Evolutionary conservation across 225 moss, liverwort and hornwort genomes (phyloP).

Genomic region (Climacium dendroides): DNA sequence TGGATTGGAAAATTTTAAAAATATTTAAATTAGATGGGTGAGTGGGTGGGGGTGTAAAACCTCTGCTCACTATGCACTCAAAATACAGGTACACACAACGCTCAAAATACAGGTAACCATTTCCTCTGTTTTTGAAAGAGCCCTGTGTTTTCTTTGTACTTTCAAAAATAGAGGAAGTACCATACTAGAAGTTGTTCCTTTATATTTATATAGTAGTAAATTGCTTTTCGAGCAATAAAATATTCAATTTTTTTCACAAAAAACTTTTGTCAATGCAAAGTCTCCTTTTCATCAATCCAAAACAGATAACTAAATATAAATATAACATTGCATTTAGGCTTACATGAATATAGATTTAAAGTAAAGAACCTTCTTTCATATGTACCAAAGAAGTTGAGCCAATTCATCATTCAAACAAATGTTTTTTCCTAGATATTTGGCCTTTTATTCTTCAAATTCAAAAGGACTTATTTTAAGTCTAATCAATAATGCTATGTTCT

Average conservation of each 20-base stretch:
- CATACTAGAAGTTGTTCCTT: fast-evolving
- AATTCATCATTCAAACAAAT: too few relatives aligned
- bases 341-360: neutral
- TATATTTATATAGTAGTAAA: fast-evolving
- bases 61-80: too few relatives aligned
- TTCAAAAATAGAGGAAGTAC: too few relatives aligned
- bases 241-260: neutral
- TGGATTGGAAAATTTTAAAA: too few relatives aligned
- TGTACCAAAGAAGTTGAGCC: neutral
- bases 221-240: fast-evolving
- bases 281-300: neutral
- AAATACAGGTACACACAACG: too few relatives aligned
- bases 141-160: too few relatives aligned
- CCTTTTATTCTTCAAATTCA: neutral
- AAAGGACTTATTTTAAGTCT: neutral
- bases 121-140: too few relatives aligned
- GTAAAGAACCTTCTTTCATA: fast-evolving
- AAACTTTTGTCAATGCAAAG: neutral
- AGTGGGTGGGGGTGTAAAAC: too few relatives aligned
- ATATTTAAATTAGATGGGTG: too few relatives aligned
- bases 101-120: too few relatives aligned
- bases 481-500: neutral
- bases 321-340: neutral
- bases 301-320: neutral
- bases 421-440: too few relatives aligned